Evolutionary conservation across 768 basidiomycete species (phyloP).

Genomic region (Suillus fuscotomentosus): DNA sequence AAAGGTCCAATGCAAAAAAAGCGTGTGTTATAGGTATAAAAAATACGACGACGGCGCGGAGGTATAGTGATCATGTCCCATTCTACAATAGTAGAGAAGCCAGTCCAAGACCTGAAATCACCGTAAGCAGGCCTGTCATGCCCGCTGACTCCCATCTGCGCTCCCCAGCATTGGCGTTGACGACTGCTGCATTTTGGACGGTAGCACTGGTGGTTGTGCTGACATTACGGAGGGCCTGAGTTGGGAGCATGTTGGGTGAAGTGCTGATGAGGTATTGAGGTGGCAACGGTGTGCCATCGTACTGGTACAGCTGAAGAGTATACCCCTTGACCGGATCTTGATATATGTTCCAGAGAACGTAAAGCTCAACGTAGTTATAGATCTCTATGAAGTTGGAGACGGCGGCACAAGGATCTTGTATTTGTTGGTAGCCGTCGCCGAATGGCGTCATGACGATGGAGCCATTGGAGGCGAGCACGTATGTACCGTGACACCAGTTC

Average conservation of each 20-base stretch:
- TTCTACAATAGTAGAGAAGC: slow-evolving; percentile 23
- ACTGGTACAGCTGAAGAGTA: slow-evolving; percentile 77
- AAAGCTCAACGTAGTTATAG: slow-evolving; percentile 77
- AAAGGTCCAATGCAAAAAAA: slow-evolving; percentile 21
- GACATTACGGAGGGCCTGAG: slow-evolving; percentile 58
- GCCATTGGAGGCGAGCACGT: slow-evolving; percentile 66
- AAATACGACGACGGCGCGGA: not conserved
- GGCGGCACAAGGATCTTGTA: slow-evolving; percentile 92
- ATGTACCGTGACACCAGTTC: slow-evolving; percentile 88
- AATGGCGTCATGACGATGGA: slow-evolving; percentile 76
- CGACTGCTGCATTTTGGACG: slow-evolving; percentile 12
- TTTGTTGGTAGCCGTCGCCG: slow-evolving; percentile 89
- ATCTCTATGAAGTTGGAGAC: slow-evolving; percentile 82
- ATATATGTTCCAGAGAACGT: slow-evolving; percentile 68
- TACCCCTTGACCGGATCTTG: slow-evolving; percentile 57
- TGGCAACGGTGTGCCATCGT: slow-evolving; percentile 73
- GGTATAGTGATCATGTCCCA: not conserved
- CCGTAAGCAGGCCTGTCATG: slow-evolving; percentile 12
- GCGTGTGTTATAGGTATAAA: slow-evolving; percentile 5
- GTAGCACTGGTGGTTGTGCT: slow-evolving; percentile 20
- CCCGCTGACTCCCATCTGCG: slow-evolving; percentile 18
- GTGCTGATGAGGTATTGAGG: slow-evolving; percentile 66
- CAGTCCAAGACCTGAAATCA: slow-evolving; percentile 19
- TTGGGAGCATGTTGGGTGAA: slow-evolving; percentile 87
- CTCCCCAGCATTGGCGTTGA: slow-evolving; percentile 23